Base-by-base conservation (phyloP, 345 rosid species). In the Aquilaria sinensis region DNA sequence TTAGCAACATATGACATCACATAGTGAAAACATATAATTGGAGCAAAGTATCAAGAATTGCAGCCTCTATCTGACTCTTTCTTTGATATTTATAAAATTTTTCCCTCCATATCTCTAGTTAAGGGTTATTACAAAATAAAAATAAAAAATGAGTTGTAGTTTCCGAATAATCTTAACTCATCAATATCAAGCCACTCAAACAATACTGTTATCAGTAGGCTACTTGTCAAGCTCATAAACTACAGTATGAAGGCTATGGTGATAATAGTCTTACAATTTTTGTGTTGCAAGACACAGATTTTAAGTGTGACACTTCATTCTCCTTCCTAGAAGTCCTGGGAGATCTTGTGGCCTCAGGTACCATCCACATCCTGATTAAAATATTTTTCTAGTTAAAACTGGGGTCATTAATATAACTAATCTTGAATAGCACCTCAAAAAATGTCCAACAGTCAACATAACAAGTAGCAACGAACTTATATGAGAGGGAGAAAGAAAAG, bases 291-390 rank as follows among this genome's bases (percentile, higher is more conserved):
- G 49, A 66, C 66, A 30, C 56, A 43, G 69, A 51, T 55, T 58
- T 70, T 63, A 64, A 53, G 37, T 47, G 51, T 50, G 15, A 31
- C 51, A 31, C 45, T 48, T 31, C 34, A 14, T 47, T 66, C 31
- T 61, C 47, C 47, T 33, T 23, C 41, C 57, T 53, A 43, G 64
- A 66, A 50, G 57, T 69, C 52, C 54, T 62, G 8, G 31, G 49
- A 48, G 57, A 15, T 52, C 57, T 58, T 69, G 53, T 69, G 67
- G 65, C 54, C 57, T 81, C 70, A 31, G 80, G 81, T 53, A 70
- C 57, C 12, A 31, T 63, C 86, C 84, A 80, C 66, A 73, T 73
- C 77, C 81, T 82, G 80, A 57, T 14, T 57, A 64, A 69, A 37
- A 57, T 12, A 63, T 10, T 30, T 47, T 55, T 47, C 50, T 34